Evolutionary conservation across 768 basidiomycete species (phyloP).

Genomic region (Podaxis carcinomalis): DNA sequence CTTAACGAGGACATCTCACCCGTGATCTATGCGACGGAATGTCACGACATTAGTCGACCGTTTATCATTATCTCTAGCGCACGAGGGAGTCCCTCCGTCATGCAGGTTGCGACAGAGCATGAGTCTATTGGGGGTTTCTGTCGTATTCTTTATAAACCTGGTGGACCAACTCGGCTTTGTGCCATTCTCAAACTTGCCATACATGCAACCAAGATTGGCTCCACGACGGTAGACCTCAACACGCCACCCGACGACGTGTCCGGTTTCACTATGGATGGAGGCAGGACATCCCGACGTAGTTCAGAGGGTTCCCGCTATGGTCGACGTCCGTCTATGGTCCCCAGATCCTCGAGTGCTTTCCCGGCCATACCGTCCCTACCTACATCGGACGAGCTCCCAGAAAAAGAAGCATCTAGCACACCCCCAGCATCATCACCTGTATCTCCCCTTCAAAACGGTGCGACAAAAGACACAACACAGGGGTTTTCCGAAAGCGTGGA

Average conservation of each 20-base stretch:
- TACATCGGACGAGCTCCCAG: not conserved
- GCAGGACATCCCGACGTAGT: conserved; percentile 22
- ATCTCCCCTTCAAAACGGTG: not conserved
- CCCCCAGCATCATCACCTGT: not conserved
- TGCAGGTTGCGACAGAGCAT: conserved; percentile 63
- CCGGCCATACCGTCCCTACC: not conserved
- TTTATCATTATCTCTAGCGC: conserved; percentile 74
- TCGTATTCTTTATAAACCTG: conserved; percentile 86
- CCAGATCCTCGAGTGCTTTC: conserved; percentile 46
- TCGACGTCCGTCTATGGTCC: conserved; percentile 49
- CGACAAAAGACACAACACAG: not conserved
- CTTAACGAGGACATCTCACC: conserved; percentile 72
- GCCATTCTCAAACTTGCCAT: conserved; percentile 60
- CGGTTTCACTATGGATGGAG: not conserved
- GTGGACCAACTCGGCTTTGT: conserved; percentile 74
- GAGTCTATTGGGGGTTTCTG: conserved; percentile 84
- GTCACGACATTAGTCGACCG: conserved; percentile 54
- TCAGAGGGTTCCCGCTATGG: conserved; percentile 41
- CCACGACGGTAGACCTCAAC: not conserved
- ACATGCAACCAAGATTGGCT: conserved; percentile 48
- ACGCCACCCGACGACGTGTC: not conserved
- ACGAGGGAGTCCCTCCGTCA: conserved; percentile 59
- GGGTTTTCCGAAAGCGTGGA: not conserved
- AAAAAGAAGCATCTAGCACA: not conserved
- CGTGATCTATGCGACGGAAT: conserved; percentile 52